These are phyloP conservation scores for Aspergillus sp. DNA, from an alignment of 2,329 filamentous ascomycete species.

Conservation along the genomic window DNA sequence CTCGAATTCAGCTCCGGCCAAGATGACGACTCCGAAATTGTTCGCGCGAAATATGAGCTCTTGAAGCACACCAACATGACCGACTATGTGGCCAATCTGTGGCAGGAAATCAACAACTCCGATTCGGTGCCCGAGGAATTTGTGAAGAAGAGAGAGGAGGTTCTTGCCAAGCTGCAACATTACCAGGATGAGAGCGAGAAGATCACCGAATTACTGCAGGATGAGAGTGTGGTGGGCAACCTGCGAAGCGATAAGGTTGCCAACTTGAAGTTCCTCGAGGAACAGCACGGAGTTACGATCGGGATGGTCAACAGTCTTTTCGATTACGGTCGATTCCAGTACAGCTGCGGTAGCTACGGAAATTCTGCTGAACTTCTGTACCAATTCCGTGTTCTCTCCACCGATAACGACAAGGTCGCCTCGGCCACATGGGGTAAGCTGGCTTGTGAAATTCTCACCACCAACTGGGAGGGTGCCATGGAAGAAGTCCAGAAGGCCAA, in stretches of 20 bases:
- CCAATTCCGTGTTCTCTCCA: constrained; percentile 96
- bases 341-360: constrained; percentile 92
- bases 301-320: constrained; percentile 96
- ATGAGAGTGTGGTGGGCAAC: constrained; percentile 87
- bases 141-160: constrained; percentile 82
- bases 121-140: constrained; percentile 80
- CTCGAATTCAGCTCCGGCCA: constrained; percentile 87
- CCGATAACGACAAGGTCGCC: constrained; percentile 95
- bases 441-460: constrained; percentile 89
- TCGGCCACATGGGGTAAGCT: constrained; percentile 98
- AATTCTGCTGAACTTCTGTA: constrained; percentile 91
- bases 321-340: constrained; percentile 96
- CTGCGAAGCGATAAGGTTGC: constrained; percentile 95
- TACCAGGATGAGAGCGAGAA: constrained; percentile 85
- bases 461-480: constrained; percentile 91
- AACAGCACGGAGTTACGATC: constrained; percentile 88
- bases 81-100: constrained; percentile 90
- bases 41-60: constrained; percentile 85
- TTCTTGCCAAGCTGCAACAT: constrained; percentile 77
- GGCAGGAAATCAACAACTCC: constrained; percentile 83
- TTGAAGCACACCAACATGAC: constrained; percentile 99
- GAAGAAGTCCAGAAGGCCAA: constrained; percentile 89
- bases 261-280: constrained; percentile 97
- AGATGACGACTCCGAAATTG: constrained; percentile 74
- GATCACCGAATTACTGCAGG: constrained; percentile 80